Evolutionary conservation across 805 yeast genomes (phyloP), one percentile per base, ranked within the genome.

Genomic region (Komagataella mondaviorum): DNA sequence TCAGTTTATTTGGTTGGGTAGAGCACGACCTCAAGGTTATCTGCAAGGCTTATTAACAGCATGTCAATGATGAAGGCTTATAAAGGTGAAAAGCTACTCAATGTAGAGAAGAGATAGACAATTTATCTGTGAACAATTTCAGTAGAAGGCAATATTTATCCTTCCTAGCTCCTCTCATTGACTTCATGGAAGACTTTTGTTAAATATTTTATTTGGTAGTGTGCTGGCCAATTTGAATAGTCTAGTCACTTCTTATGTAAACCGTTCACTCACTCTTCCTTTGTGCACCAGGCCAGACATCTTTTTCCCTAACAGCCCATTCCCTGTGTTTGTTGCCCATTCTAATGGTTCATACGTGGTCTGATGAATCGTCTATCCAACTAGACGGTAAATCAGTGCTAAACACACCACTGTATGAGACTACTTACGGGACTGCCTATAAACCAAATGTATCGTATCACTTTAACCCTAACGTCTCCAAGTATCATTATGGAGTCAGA

Each of bases 401-500:
- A 43, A 57, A 63, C 47, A 64, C 73, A 22, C 85, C 85, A 6
- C 59, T 65, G 23, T 77, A 72, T 60, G 77, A 75, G 56, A 70
- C 68, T 24, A 57, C 71, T 2, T 59, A 70, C 17, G 63, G 64
- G 48, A 66, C 67, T n/a, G 65, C 64, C 6, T 71, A 73, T 53
- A 69, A 69, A 10, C 81, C 83, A 3, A 69, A 78, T 60, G 96
- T 89, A 1, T 87, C 96, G 6, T 89, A 89, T 67, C 97, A 89
- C 65, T 88, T 77, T 67, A 89, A 89, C 64, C 86, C 89, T 23
- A 80, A 83, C 51, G 95, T 83, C 0, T 75, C 87, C 1, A 77
- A 79, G 56, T 90, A 83, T 66, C 96, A 90, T 61, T 90, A 87
- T 65, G 99, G 99, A 16, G 85, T 87, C 1, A 78, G 81, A 54